Evolutionary conservation across 345 rosid genomes (phyloP).

Genomic region (Syzygium jambos): DNA sequence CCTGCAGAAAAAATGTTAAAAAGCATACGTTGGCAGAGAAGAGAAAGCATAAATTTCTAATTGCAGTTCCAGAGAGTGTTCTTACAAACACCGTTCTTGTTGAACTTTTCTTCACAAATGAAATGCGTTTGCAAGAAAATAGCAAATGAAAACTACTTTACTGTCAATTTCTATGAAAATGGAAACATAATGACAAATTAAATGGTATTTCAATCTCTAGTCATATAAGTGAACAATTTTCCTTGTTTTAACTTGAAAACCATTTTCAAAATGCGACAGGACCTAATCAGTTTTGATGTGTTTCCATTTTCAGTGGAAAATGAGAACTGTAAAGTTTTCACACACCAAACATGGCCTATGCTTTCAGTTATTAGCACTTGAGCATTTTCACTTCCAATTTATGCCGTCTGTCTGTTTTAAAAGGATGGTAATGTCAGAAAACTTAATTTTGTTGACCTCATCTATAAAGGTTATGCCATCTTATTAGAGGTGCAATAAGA

Average conservation of each 20-base stretch:
- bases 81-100: not conserved
- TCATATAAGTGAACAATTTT: not conserved
- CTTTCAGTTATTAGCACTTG: not conserved
- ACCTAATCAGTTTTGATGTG: not conserved
- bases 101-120: not conserved
- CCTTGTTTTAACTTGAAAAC: not conserved
- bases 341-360: not conserved
- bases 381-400: not conserved
- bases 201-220: not conserved
- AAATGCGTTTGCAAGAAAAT: not conserved
- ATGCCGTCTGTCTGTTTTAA: not conserved
- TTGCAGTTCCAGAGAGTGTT: not conserved
- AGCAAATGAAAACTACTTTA: not conserved
- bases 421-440: not conserved
- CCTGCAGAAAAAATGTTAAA: not conserved
- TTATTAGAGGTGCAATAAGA: not conserved
- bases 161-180: not conserved
- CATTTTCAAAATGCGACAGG: not conserved
- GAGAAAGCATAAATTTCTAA: not conserved
- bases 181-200: not conserved
- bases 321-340: not conserved
- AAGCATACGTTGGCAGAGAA: not conserved
- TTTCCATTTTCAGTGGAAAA: not conserved
- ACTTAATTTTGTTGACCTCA: not conserved
- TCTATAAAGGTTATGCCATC: not conserved